Conservation (phyloP, 108 stramenopile genomes). For the Skeletonema tropicum region DNA sequence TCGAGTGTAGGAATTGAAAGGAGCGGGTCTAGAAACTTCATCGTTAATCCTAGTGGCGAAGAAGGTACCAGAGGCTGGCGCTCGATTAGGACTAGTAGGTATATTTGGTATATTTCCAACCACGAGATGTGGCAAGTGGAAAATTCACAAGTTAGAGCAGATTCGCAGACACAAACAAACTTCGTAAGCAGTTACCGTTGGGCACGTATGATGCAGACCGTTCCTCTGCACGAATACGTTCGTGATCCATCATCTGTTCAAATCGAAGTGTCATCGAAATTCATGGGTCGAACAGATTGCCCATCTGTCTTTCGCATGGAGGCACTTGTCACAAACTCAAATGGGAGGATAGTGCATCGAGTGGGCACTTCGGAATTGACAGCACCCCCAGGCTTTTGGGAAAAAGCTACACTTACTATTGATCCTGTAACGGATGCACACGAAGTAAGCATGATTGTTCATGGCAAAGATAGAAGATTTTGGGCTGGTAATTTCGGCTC, state of each 20-base stretch:
- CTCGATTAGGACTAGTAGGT: background rate
- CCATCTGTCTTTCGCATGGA: constrained; percentile 64
- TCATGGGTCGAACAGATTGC: constrained; percentile 71
- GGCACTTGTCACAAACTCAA: constrained; percentile 29
- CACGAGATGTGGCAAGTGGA: constrained; percentile 50
- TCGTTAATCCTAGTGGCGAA: constrained; percentile 64
- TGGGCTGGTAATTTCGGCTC: constrained; percentile 67
- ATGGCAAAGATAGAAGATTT: constrained; percentile 64
- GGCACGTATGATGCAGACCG: constrained; percentile 59
- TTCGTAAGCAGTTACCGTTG: constrained; percentile 60
- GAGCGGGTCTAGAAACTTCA: constrained; percentile 64
- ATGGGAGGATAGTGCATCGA: constrained; percentile 17
- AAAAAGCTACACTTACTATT: constrained; percentile 44
- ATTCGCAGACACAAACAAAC: constrained; percentile 49
- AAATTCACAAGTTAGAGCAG: constrained; percentile 42
- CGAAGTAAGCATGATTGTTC: constrained; percentile 42
- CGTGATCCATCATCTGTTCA: constrained; percentile 25
- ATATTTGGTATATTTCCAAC: constrained; percentile 12
- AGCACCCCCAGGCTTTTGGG: constrained; percentile 69
- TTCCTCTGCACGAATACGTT: constrained; percentile 36
- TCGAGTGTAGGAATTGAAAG: constrained; percentile 13
- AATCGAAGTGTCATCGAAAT: constrained; percentile 65
- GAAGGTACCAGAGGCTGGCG: constrained; percentile 53
- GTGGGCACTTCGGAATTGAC: constrained; percentile 31
- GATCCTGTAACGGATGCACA: constrained; percentile 32